Evolutionary conservation across 1,284 basidiomycete species (phyloP).

Genomic region (Moniliella sp.): DNA sequence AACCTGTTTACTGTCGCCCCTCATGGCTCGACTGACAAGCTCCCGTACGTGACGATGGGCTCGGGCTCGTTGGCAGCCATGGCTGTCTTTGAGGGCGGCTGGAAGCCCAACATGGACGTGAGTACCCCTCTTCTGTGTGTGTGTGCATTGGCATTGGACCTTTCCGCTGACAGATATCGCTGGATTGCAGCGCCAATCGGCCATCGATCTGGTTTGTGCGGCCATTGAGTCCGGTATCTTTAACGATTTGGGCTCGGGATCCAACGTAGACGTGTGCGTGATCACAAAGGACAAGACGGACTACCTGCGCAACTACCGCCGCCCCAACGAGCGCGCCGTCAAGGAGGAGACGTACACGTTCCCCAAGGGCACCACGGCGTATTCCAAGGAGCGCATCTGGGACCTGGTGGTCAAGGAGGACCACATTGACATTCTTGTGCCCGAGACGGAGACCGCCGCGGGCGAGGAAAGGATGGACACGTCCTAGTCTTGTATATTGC

Average conservation of each 20-base stretch:
- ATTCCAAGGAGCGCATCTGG: constrained; percentile 25
- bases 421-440: no score
- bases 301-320: constrained; percentile 24
- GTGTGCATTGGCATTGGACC: background rate
- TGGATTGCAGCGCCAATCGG: constrained; percentile 48
- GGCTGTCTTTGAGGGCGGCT: constrained; percentile 81
- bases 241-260: constrained; percentile 93
- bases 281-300: constrained; percentile 40
- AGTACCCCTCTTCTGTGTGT: constrained; percentile 1
- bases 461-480: no score
- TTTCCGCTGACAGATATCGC: background rate
- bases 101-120: constrained; percentile 56
- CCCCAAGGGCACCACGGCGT: constrained; percentile 54
- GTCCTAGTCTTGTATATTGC: no score
- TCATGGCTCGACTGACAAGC: constrained; percentile 91
- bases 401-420: constrained; percentile 43
- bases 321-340: constrained; percentile 22
- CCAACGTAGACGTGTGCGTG: constrained; percentile 87
- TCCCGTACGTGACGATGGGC: constrained; percentile 98
- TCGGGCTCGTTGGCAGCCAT: constrained; percentile 87
- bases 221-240: constrained; percentile 91
- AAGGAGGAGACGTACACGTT: constrained; percentile 35
- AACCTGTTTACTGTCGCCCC: constrained; percentile 90
- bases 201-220: constrained; percentile 58
- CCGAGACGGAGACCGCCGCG: no score